Evolutionary conservation across 768 basidiomycete genomes (phyloP).

Genomic region (Naganishia vaughanmartiniae): DNA sequence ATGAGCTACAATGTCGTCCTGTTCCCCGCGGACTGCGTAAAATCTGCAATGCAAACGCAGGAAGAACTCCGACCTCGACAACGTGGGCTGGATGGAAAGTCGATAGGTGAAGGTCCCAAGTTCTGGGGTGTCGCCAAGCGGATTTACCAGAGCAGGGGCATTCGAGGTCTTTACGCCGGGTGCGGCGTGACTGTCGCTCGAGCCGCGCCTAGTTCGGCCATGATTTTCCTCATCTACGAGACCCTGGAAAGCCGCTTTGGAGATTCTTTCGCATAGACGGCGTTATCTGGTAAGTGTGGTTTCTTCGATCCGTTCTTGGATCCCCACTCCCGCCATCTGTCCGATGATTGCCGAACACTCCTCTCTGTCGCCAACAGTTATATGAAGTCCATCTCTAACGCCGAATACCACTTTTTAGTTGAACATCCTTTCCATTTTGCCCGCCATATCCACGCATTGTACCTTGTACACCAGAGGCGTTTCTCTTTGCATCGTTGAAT

Average conservation of each 20-base stretch:
- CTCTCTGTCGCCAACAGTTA: not conserved
- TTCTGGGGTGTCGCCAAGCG: constrained; percentile 61
- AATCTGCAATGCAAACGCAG: constrained; percentile 91
- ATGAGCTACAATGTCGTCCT: constrained; percentile 80
- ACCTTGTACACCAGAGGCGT: not conserved
- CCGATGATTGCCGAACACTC: not conserved
- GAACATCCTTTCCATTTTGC: not conserved
- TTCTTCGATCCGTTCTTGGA: not conserved
- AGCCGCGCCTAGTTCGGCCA: constrained; percentile 80
- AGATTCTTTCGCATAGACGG: constrained; percentile 35
- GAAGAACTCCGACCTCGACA: constrained; percentile 65
- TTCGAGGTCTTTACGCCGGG: constrained; percentile 84
- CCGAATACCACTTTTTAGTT: not conserved
- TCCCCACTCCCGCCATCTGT: not conserved
- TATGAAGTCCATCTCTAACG: not conserved
- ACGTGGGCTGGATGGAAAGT: constrained; percentile 28
- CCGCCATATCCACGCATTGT: not conserved
- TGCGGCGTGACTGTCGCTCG: constrained; percentile 85
- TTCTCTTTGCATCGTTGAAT: not conserved
- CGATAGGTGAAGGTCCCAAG: constrained; percentile 30
- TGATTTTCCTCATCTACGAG: constrained; percentile 92
- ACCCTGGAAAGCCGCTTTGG: constrained; percentile 63
- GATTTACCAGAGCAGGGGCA: constrained; percentile 72
- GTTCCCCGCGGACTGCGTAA: constrained; percentile 93
- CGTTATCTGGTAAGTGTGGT: not conserved